Evolutionary conservation across 1,139 yeast genomes (phyloP).

Genomic region (Blastobotrys malaysiensis): DNA sequence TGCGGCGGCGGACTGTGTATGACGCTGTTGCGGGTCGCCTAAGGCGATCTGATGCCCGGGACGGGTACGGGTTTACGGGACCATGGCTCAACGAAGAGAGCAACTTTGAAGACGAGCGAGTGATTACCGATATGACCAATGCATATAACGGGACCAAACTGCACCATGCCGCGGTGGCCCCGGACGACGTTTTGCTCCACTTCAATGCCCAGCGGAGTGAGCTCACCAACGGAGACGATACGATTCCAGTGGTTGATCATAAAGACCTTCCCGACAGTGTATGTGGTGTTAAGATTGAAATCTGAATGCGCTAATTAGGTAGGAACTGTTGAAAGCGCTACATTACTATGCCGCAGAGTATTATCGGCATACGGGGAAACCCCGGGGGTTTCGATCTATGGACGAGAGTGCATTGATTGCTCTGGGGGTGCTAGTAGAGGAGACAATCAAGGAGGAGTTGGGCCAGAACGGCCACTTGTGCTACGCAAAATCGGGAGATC

Average conservation of each 20-base stretch:
- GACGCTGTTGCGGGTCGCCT: conserved; percentile 18
- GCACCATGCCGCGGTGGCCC: conserved; percentile 5
- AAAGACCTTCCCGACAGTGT: conserved; percentile 16
- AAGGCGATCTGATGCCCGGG: not conserved
- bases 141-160: not conserved
- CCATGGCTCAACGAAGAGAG: not conserved
- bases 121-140: not conserved
- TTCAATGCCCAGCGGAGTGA: not conserved
- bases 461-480: conserved; percentile 28
- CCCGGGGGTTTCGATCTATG: conserved; percentile 16
- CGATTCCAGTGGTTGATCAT: conserved; percentile 16
- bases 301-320: too few species aligned
- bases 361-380: conserved; percentile 12
- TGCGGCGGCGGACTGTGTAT: conserved; percentile 11
- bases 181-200: conserved; percentile 15
- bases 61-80: not conserved
- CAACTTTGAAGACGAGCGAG: not conserved
- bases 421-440: conserved; percentile 33
- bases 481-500: conserved; percentile 16
- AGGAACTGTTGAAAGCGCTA: conserved; percentile 21
- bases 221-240: not conserved
- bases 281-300: too few species aligned
- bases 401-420: conserved; percentile 33
- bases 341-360: conserved; percentile 24
- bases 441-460: conserved; percentile 23